phyloP scores from a whole-genome alignment of 2,329 filamentous ascomycete genomes.

The Ceratocystiopsis minuta region DNA sequence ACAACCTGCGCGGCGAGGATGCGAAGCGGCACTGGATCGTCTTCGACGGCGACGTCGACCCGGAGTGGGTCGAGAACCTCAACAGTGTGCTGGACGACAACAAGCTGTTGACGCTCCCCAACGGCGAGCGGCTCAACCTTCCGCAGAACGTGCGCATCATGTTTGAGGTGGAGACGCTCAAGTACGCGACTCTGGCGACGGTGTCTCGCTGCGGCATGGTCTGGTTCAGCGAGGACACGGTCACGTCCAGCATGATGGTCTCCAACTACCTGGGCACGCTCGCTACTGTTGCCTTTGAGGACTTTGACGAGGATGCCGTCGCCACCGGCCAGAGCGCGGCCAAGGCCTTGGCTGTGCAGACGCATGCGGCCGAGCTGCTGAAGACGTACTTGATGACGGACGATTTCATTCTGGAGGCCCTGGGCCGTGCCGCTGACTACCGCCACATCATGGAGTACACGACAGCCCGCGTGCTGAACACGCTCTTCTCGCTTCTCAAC shows the following conservation, averaged over 20 bases:
- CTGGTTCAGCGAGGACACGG: constrained; percentile 98
- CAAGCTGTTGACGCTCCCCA: constrained; percentile 89
- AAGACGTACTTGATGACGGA: constrained; percentile 59
- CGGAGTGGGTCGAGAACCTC: constrained; percentile 98
- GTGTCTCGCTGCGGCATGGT: constrained; percentile 99
- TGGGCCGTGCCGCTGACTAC: constrained; percentile 57
- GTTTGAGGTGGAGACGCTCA: constrained; percentile 97
- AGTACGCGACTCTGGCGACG: constrained; percentile 95
- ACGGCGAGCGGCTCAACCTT: constrained; percentile 91
- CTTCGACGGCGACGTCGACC: constrained; percentile 96
- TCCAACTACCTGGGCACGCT: constrained; percentile 76
- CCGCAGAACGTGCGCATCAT: constrained; percentile 94
- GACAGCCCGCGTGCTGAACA: constrained; percentile 72
- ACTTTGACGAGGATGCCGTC: constrained; percentile 82
- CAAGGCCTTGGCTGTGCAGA: constrained; percentile 63
- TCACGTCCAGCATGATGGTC: constrained; percentile 84
- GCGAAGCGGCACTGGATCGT: constrained; percentile 98
- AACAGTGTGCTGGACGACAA: constrained; percentile 99
- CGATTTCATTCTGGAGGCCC: constrained; percentile 60
- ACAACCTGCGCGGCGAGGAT: constrained; percentile 94
- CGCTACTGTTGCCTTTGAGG: constrained; percentile 71
- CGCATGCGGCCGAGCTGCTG: constrained; percentile 62
- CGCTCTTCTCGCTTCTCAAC: constrained; percentile 86
- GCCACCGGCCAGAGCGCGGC: constrained; percentile 52
- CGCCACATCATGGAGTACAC: constrained; percentile 99